Conservation (phyloP, 768 basidiomycete species). For the Brasilioporus rufonigricans region DNA sequence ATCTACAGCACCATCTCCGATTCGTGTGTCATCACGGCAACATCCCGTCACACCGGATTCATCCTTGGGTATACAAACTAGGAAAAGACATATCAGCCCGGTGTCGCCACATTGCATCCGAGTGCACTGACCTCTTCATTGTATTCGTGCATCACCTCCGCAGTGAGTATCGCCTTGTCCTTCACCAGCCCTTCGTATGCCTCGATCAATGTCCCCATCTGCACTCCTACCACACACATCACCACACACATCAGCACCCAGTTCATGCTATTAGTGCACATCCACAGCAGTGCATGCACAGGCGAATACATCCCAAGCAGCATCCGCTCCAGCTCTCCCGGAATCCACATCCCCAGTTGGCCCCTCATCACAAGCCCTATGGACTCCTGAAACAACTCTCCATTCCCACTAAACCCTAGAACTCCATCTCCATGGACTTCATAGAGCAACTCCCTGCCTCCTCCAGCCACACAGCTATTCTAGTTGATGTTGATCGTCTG, state of each 20-base stretch:
- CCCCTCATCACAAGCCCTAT: too few species aligned
- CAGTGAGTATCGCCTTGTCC: constrained; percentile 70
- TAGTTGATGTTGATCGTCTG: too few species aligned
- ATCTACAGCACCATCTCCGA: constrained; percentile 53
- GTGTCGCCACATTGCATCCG: not conserved
- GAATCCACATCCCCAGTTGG: constrained; percentile 78
- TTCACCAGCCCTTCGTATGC: constrained; percentile 65
- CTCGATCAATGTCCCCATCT: constrained; percentile 43
- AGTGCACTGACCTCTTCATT: constrained; percentile 63
- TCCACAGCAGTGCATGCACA: constrained; percentile 71
- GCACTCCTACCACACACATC: constrained; percentile 64
- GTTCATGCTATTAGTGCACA: constrained; percentile 64
- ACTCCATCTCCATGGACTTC: too few species aligned
- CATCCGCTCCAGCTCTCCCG: constrained; percentile 65
- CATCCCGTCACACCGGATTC: constrained; percentile 73
- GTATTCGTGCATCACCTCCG: constrained; percentile 84
- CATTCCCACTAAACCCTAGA: too few species aligned
- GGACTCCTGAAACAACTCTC: too few species aligned
- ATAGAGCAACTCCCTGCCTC: too few species aligned
- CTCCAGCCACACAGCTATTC: too few species aligned
- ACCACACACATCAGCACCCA: constrained; percentile 72
- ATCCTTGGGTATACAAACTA: constrained; percentile 88
- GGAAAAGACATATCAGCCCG: not conserved
- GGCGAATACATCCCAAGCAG: constrained; percentile 80
- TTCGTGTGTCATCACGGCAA: constrained; percentile 82